Conservation (phyloP, 192 early-diverging fungal species). For the Coemansia sp. region DNA sequence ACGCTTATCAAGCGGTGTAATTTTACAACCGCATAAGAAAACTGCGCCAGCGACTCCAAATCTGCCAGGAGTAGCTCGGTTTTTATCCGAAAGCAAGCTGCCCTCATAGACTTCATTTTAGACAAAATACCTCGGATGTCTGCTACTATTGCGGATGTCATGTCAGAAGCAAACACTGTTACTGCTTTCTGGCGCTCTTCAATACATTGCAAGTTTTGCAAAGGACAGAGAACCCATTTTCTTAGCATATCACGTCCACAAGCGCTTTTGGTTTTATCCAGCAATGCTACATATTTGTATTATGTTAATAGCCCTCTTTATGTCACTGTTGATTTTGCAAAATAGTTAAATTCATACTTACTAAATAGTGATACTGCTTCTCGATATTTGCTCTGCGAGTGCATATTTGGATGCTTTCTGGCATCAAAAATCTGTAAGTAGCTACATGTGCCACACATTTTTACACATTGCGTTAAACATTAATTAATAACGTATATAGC, state of each 20-base stretch:
- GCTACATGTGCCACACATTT: conserved; percentile 34
- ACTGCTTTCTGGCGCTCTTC: conserved; percentile 32
- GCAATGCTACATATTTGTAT: conserved; percentile 12
- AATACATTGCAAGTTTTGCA: conserved; percentile 28
- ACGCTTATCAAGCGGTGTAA: conserved; percentile 18
- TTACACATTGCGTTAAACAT: background rate
- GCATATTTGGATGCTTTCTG: conserved; percentile 81
- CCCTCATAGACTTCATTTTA: conserved; percentile 20
- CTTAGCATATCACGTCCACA: conserved; percentile 33
- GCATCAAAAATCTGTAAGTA: conserved; percentile 77
- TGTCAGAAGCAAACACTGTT: conserved; percentile 1
- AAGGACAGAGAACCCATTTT: conserved; percentile 31
- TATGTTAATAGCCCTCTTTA: too few species aligned
- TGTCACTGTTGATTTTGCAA: too few species aligned
- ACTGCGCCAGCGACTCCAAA: conserved; percentile 34
- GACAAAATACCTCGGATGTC: conserved; percentile 17
- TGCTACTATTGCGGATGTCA: background rate
- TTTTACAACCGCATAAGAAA: conserved; percentile 32
- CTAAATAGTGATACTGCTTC: conserved; percentile 76
- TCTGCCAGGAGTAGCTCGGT: conserved; percentile 34
- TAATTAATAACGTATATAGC: background rate
- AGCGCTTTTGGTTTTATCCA: conserved; percentile 36
- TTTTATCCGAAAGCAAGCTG: conserved; percentile 27
- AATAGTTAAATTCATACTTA: conserved; percentile 23
- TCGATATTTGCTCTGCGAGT: conserved; percentile 59